Conservation (phyloP, 257 asterid genomes). For the Hygrophila difformis region DNA sequence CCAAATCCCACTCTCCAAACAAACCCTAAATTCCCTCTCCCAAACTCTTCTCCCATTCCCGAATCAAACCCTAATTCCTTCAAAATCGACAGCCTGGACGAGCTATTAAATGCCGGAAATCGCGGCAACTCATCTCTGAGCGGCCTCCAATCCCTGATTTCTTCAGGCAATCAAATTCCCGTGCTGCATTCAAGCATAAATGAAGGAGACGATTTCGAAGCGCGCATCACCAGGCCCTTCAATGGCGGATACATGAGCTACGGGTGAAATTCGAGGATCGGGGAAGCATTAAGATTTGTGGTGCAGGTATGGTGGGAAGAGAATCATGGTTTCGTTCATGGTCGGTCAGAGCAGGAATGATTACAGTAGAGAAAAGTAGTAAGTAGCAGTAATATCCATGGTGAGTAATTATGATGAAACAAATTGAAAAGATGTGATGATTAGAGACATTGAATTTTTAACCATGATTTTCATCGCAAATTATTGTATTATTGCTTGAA, state of each 20-base stretch:
- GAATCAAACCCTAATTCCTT: slow-evolving; percentile 17
- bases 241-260: no score
- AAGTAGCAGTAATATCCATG: no score
- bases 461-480: no score
- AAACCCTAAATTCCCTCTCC: no score
- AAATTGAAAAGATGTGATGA: slow-evolving; percentile 12
- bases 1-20: no score
- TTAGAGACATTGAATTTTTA: background rate
- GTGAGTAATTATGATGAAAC: slow-evolving; percentile 17
- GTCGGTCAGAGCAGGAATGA: slow-evolving; percentile 57
- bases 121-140: background rate
- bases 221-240: slow-evolving; percentile 9
- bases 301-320: slow-evolving; percentile 56
- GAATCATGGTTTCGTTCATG: slow-evolving; percentile 67
- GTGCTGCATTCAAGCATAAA: no score
- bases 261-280: no score
- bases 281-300: no score
- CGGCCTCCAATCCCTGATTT: slow-evolving; percentile 41
- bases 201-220: no score
- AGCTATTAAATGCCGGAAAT: slow-evolving; percentile 10
- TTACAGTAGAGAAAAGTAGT: slow-evolving; percentile 26
- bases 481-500: no score
- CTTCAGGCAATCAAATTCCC: slow-evolving; percentile 33
- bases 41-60: no score
- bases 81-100: slow-evolving; percentile 14